Evolutionary conservation across 1,284 basidiomycete genomes (phyloP).

Genomic region (Sporisorium graminicola): DNA sequence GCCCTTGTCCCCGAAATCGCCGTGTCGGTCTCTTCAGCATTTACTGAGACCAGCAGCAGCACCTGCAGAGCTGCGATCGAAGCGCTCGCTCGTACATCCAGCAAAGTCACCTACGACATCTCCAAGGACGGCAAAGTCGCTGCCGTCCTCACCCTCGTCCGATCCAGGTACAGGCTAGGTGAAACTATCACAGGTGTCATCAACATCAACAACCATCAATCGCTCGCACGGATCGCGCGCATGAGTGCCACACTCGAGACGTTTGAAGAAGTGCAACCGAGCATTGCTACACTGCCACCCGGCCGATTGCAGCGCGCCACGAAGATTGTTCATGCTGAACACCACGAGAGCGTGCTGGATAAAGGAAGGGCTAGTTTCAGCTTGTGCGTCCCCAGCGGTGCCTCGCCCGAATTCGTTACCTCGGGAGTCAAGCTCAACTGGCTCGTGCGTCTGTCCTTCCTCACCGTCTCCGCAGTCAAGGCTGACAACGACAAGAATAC

Average conservation of each 20-base stretch:
- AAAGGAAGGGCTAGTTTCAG: conserved; percentile 54
- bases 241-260: conserved; percentile 63
- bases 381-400: conserved; percentile 61
- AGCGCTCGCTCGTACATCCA: conserved; percentile 85
- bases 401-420: conserved; percentile 64
- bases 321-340: conserved; percentile 56
- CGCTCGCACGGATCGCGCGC: conserved; percentile 57
- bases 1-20: conserved; percentile 15
- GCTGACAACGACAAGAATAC: not conserved
- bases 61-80: conserved; percentile 89
- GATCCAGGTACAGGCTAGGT: conserved; percentile 64
- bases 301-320: conserved; percentile 53
- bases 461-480: conserved; percentile 49
- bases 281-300: conserved; percentile 54
- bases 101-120: conserved; percentile 74
- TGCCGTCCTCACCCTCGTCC: conserved; percentile 64
- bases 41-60: conserved; percentile 3
- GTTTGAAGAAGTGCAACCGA: conserved; percentile 64
- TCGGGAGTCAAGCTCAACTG: conserved; percentile 63
- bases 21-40: not conserved
- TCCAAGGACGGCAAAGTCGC: conserved; percentile 66
- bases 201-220: conserved; percentile 54
- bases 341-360: conserved; percentile 63
- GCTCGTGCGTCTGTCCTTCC: conserved; percentile 60
- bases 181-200: conserved; percentile 64